Evolutionary conservation across 2,329 filamentous ascomycete species (phyloP), one percentile per base, ranked within the genome.

Genomic region (Penicillium aurantiogriseum): DNA sequence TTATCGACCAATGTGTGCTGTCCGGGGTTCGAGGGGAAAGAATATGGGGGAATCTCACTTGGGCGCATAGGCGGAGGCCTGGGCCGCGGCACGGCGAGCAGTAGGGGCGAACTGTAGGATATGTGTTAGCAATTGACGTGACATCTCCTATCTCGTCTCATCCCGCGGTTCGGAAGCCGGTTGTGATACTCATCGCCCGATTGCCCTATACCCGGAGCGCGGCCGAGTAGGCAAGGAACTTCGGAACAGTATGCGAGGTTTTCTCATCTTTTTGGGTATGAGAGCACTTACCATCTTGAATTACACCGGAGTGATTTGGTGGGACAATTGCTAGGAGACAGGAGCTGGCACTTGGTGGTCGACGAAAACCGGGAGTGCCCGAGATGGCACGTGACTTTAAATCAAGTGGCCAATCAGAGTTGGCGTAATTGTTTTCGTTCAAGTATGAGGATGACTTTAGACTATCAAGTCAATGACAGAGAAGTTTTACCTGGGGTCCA

Each of bases 11-110:
- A 57, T 17, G 23, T 43, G 42, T 36, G 29, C n/a, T 27, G 19
- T 36, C 13, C 42, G 33, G 49, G 56, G 27, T 54, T 45, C 38
- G 50, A 42, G 29, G 36, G 25, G 8, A 27, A 10, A 33, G 42
- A 17, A 5, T 38, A 33, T 29, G 45, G 56, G 64, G 60, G 29
- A 35, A 47, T 68, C 74, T 73, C 79, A 87, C 83, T 83, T 79
- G 60, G 84, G 84, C 54, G 81, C 83, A 69, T 81, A 85, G 56
- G 80, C 80, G 71, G 81, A 84, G 60, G 80, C 77, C 69, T 79
- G 73, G 73, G 67, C 68, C 64, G 70, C 71, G 58, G 71, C 70
- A 51, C 71, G 72, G 63, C 71, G 71, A 60, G 70, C 63, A 51
- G 71, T 70, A 54, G 71, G 64, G 61, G 69, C 65, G 68, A 74